These are phyloP conservation scores for Entelexis sorbosivorans DNA, from an alignment of 1,139 yeast species.

Conservation along the genomic window DNA sequence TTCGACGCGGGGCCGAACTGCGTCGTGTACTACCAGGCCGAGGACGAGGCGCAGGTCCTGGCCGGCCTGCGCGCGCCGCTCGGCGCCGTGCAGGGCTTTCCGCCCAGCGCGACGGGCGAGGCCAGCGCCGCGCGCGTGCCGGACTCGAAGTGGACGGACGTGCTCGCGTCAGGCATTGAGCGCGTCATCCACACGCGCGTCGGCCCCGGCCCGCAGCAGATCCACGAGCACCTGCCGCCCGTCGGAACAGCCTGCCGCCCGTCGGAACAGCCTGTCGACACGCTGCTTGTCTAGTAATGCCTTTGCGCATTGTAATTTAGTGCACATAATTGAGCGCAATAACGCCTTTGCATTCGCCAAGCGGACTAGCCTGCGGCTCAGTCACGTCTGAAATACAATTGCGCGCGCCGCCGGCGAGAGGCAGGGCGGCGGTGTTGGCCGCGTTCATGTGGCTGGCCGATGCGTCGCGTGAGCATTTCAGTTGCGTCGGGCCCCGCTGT, in stretches of 20 bases:
- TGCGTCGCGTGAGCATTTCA: too few species aligned
- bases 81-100: slow-evolving; percentile 54
- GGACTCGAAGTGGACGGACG: slow-evolving; percentile 36
- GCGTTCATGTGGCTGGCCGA: too few species aligned
- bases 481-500: too few species aligned
- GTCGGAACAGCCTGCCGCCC: too few species aligned
- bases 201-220: slow-evolving; percentile 63
- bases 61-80: slow-evolving; percentile 36
- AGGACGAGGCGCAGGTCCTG: slow-evolving; percentile 54
- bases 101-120: slow-evolving; percentile 29
- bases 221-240: slow-evolving; percentile 18
- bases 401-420: too few species aligned
- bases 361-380: too few species aligned
- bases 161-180: slow-evolving; percentile 58
- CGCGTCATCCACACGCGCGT: slow-evolving; percentile 72
- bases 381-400: too few species aligned
- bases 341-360: too few species aligned
- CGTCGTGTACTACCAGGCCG: slow-evolving; percentile 73
- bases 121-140: slow-evolving; percentile 23
- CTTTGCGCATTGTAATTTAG: too few species aligned
- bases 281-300: not conserved
- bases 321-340: too few species aligned
- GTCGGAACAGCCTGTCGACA: too few species aligned
- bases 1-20: slow-evolving; percentile 99
- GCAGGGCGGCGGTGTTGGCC: too few species aligned